A percentile compares a stretch with the other conserved stretches of the same genome.
Conservation (phyloP, 345 rosid genomes). For the Ceriops zippeliana region DNA sequence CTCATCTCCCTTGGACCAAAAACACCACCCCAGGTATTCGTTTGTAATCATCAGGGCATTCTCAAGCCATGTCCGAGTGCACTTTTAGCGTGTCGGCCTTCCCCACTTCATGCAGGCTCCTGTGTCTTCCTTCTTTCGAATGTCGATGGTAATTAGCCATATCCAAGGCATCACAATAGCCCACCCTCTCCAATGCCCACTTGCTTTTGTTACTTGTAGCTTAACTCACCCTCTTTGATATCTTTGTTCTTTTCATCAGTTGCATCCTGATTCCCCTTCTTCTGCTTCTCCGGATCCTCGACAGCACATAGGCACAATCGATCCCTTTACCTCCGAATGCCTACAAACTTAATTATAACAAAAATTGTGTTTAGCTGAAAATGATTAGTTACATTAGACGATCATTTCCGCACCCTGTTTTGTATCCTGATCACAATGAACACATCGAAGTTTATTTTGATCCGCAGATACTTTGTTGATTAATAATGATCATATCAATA, state of each 20-base stretch:
- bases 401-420: too few species aligned
- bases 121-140: constrained; percentile 68
- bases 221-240: constrained; percentile 17
- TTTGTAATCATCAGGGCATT: constrained; percentile 23
- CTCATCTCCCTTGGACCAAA: constrained; percentile 86
- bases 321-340: constrained; percentile 49
- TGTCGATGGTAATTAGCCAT: constrained; percentile 76
- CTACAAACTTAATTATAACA: neutral
- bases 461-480: too few species aligned
- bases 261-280: constrained; percentile 35
- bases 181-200: constrained; percentile 31
- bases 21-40: constrained; percentile 45
- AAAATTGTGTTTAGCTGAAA: too few species aligned
- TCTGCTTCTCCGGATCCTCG: constrained; percentile 50
- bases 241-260: constrained; percentile 16
- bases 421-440: too few species aligned
- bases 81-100: constrained; percentile 63
- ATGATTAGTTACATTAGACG: too few species aligned
- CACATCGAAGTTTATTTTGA: too few species aligned
- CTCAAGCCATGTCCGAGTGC: constrained; percentile 59
- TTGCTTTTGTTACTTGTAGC: constrained; percentile 33
- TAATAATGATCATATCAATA: too few species aligned
- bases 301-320: constrained; percentile 56
- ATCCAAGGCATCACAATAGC: constrained; percentile 72
- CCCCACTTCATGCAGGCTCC: constrained; percentile 58